Base-by-base conservation (phyloP, 2,329 filamentous ascomycete genomes). In the Ophiostoma angusticollis region DNA sequence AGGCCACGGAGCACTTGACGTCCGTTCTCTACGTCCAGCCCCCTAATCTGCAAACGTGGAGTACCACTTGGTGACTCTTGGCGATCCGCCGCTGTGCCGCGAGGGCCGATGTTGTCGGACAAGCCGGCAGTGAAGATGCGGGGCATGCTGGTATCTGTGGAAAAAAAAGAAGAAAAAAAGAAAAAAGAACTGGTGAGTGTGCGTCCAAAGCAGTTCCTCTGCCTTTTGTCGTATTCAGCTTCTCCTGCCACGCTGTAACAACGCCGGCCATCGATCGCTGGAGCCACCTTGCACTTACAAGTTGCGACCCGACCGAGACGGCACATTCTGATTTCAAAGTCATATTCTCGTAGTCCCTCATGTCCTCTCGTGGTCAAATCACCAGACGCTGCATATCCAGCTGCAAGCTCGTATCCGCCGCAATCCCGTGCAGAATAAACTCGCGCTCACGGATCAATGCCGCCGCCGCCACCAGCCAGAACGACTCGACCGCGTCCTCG, bases 1-100 rank as follows among this genome's bases (percentile, higher is more conserved):
- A n/a, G n/a, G n/a, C n/a, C n/a, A n/a, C n/a, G n/a, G n/a, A n/a
- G n/a, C n/a, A n/a, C n/a, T n/a, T n/a, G n/a, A n/a, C n/a, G n/a
- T n/a, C n/a, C n/a, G n/a, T n/a, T n/a, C n/a, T n/a, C n/a, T n/a
- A n/a, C n/a, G n/a, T n/a, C n/a, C n/a, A n/a, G n/a, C n/a, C n/a
- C n/a, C n/a, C n/a, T n/a, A n/a, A n/a, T n/a, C n/a, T 75, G 43
- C 72, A 67, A 2, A 69, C 72, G 50, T 77, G 72, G 0, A 76
- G 58, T 31, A 67, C 61, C 14, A 77, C 70, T 5, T 62, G 56
- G 52, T 77, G 71, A 31, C 72, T 71, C 38, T 62, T 60, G 4
- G 63, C 54, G 34, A 64, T 48, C 21, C 76, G 65, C 6, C 59
- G 56, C 42, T 65, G 59, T 27, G 72, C 72, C 1, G 69, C 63